Conservation (phyloP, 371 early-diverging fungal genomes). For the Circinella minor region DNA sequence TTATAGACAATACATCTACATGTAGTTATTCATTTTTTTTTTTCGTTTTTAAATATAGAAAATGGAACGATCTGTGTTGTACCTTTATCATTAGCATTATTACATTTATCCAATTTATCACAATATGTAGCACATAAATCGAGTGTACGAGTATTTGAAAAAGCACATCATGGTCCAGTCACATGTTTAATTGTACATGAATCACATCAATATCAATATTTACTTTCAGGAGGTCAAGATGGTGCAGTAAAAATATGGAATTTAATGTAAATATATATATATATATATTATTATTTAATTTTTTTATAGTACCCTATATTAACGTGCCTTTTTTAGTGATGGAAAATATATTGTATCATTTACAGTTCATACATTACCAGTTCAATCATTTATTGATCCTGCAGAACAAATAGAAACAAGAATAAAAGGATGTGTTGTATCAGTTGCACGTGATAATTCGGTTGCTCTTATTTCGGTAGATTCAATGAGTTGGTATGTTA, state of each 20-base stretch:
- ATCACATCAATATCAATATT: conserved; percentile 54
- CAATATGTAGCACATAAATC: conserved; percentile 22
- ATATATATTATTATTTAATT: too few relatives aligned
- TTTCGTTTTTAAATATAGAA: conserved; percentile 37
- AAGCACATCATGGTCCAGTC: conserved; percentile 60
- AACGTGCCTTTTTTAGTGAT: conserved; percentile 36
- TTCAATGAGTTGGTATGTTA: conserved; percentile 71
- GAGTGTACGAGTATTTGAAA: conserved; percentile 35
- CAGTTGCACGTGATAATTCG: conserved; percentile 73
- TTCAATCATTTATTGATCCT: conserved; percentile 65
- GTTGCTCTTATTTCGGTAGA: conserved; percentile 76
- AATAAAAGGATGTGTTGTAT: conserved; percentile 65
- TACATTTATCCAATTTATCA: conserved; percentile 38
- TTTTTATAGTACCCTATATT: too few relatives aligned
- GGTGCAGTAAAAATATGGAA: conserved; percentile 81
- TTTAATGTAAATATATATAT: conserved; percentile 56
- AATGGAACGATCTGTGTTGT: conserved; percentile 58
- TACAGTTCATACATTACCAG: conserved; percentile 62
- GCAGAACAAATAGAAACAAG: conserved; percentile 63
- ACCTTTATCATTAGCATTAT: conserved; percentile 50
- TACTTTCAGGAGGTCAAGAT: conserved; percentile 70
- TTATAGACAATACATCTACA: too few relatives aligned
- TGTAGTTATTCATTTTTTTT: background rate
- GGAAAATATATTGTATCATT: conserved; percentile 71
- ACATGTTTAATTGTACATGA: conserved; percentile 64